Conservation (phyloP, 805 yeast genomes). For the Grigorovia yakushimaensis region DNA sequence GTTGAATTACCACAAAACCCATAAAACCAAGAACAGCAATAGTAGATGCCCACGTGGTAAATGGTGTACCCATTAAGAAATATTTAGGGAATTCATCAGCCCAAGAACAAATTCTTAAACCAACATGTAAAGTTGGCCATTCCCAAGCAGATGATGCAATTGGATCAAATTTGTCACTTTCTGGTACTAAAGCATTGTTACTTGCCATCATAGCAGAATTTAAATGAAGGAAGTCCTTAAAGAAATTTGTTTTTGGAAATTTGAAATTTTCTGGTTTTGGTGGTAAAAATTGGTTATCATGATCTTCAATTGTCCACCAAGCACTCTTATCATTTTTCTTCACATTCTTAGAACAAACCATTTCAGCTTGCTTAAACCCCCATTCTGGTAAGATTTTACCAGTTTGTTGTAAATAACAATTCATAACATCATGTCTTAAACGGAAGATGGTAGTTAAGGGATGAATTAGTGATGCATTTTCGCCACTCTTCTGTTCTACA, state of each 20-base stretch:
- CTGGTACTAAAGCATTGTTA: constrained; percentile 77
- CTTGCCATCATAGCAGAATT: constrained; percentile 90
- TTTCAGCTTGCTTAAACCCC: constrained; percentile 82
- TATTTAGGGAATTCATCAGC: constrained; percentile 52
- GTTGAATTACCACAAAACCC: constrained; percentile 33
- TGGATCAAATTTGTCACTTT: constrained; percentile 60
- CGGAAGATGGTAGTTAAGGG: constrained; percentile 72
- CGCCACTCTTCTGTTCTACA: constrained; percentile 50
- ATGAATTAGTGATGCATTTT: constrained; percentile 45
- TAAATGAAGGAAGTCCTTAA: constrained; percentile 65
- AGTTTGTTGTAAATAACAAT: constrained; percentile 71
- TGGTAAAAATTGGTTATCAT: constrained; percentile 53
- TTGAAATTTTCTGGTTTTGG: constrained; percentile 32
- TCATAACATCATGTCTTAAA: constrained; percentile 49
- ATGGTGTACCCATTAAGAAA: constrained; percentile 67
- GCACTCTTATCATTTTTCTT: constrained; percentile 71
- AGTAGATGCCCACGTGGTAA: constrained; percentile 69
- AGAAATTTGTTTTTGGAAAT: constrained; percentile 65
- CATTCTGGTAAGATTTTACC: constrained; percentile 63
- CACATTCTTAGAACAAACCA: constrained; percentile 54
- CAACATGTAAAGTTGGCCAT: constrained; percentile 73
- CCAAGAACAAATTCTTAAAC: constrained; percentile 77
- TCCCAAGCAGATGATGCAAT: constrained; percentile 76
- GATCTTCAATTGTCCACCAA: constrained; percentile 81
- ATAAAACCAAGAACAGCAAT: constrained; percentile 50